phyloP scores from a whole-genome alignment of 441 rosid genomes.

The Gossypium aridum region DNA sequence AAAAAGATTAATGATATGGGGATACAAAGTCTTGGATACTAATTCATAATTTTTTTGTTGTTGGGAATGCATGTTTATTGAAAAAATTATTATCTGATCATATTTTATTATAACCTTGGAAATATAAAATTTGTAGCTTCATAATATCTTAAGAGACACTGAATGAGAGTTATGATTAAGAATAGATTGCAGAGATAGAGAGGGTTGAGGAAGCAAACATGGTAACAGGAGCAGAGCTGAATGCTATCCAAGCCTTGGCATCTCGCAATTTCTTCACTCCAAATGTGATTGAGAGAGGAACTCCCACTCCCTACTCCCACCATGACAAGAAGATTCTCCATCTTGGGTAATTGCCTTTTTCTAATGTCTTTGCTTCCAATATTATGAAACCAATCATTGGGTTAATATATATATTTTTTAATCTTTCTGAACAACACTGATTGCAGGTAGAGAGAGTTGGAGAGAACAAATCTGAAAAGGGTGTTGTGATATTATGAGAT shows the following conservation, averaged over 20 bases:
- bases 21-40: too few relatives aligned
- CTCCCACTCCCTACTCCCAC: slow-evolving; percentile 39
- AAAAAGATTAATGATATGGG: too few relatives aligned
- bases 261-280: slow-evolving; percentile 85
- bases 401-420: neutral
- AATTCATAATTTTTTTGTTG: too few relatives aligned
- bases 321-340: slow-evolving; percentile 73
- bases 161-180: too few relatives aligned
- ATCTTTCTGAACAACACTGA: neutral
- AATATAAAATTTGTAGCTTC: too few relatives aligned
- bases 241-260: slow-evolving; percentile 73
- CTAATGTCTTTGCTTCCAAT: too few relatives aligned
- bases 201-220: slow-evolving; percentile 69
- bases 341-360: slow-evolving; percentile 45
- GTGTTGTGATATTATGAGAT: neutral
- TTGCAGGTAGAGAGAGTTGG: neutral
- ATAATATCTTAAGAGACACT: too few relatives aligned
- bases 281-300: slow-evolving; percentile 31
- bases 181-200: slow-evolving; percentile 77
- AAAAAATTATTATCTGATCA: too few relatives aligned
- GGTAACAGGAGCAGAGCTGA: slow-evolving; percentile 65
- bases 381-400: too few relatives aligned
- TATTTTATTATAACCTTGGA: neutral
- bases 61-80: too few relatives aligned
- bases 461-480: neutral